phyloP scores from a whole-genome alignment of 495 filamentous ascomycete species.

The Penicillium bialowiezense region DNA sequence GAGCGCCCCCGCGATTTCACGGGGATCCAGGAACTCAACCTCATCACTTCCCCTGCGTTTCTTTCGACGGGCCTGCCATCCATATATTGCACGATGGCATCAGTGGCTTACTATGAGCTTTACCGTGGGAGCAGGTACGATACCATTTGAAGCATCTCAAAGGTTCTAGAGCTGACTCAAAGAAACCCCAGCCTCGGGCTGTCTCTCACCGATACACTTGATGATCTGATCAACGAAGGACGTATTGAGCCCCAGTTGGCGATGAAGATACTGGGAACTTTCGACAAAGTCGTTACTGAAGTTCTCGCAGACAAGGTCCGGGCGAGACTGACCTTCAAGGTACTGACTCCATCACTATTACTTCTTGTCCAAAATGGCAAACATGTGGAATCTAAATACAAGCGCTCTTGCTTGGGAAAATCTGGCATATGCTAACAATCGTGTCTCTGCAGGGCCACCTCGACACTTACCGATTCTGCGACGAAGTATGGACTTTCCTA shows the following conservation, averaged over 20 bases:
- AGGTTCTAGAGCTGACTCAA: slow-evolving; percentile 1
- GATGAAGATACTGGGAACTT: slow-evolving; percentile 94
- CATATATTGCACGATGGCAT: slow-evolving; percentile 10
- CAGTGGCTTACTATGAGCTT: slow-evolving; percentile 77
- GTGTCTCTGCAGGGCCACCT: slow-evolving; percentile 73
- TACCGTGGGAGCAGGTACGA: slow-evolving; percentile 93
- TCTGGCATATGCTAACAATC: not conserved
- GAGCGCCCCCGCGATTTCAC: slow-evolving; percentile 7
- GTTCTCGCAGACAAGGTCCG: slow-evolving; percentile 89
- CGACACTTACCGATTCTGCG: slow-evolving; percentile 99
- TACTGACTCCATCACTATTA: slow-evolving; percentile 36
- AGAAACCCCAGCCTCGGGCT: slow-evolving; percentile 69
- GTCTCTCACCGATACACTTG: slow-evolving; percentile 91
- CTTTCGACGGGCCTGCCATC: slow-evolving; percentile 3
- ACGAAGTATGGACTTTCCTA: slow-evolving; percentile 99
- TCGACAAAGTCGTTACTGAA: slow-evolving; percentile 85
- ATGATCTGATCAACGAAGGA: slow-evolving; percentile 88
- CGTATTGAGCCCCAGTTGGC: slow-evolving; percentile 96
- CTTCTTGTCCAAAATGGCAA: not conserved
- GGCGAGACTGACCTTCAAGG: slow-evolving; percentile 92
- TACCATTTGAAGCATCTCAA: not conserved
- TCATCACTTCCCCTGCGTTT: slow-evolving; percentile 17
- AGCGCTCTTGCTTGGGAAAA: too few species aligned
- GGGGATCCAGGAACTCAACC: slow-evolving; percentile 3
- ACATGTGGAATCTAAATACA: too few species aligned